These are phyloP conservation scores for Sphagnurus paluster DNA, from an alignment of 1,284 basidiomycete species.

Conservation along the genomic window DNA sequence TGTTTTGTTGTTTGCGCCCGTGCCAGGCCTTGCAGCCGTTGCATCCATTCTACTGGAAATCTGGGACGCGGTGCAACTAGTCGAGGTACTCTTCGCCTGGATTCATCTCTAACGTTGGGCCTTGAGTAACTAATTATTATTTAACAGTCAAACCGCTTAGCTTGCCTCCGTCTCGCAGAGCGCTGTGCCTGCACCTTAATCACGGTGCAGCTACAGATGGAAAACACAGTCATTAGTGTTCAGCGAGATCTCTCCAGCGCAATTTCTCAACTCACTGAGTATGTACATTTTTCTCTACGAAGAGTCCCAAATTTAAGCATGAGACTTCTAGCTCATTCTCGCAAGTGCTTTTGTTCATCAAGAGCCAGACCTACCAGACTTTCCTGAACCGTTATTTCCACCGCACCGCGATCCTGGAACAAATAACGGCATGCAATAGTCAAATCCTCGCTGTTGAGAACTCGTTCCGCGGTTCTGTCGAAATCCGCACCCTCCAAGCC, in stretches of 20 bases:
- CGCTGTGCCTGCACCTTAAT: constrained; percentile 45
- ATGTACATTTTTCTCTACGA: background rate
- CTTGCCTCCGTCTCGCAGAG: constrained; percentile 45
- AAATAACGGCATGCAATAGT: constrained; percentile 50
- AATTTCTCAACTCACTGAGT: constrained; percentile 52
- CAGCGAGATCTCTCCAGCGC: constrained; percentile 32
- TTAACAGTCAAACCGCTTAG: constrained; percentile 52
- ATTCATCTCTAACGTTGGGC: constrained; percentile 6
- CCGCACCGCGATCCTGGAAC: constrained; percentile 64
- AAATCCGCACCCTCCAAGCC: background rate
- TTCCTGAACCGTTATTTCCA: constrained; percentile 78
- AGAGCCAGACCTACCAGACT: constrained; percentile 59
- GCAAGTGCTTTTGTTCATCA: constrained; percentile 50
- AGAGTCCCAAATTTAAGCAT: background rate
- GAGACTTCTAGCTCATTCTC: constrained; percentile 38
- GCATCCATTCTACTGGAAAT: constrained; percentile 56
- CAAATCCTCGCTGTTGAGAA: constrained; percentile 57
- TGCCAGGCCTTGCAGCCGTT: constrained; percentile 53
- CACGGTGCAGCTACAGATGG: constrained; percentile 41
- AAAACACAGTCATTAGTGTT: constrained; percentile 33
- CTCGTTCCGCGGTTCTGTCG: background rate
- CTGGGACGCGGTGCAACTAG: constrained; percentile 59
- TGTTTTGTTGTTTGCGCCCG: constrained; percentile 51
- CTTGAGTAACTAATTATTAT: background rate
- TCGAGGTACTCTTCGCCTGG: constrained; percentile 48